phyloP scores from a whole-genome alignment of 2,329 filamentous ascomycete genomes.

The Tolypocladium tundrense region DNA sequence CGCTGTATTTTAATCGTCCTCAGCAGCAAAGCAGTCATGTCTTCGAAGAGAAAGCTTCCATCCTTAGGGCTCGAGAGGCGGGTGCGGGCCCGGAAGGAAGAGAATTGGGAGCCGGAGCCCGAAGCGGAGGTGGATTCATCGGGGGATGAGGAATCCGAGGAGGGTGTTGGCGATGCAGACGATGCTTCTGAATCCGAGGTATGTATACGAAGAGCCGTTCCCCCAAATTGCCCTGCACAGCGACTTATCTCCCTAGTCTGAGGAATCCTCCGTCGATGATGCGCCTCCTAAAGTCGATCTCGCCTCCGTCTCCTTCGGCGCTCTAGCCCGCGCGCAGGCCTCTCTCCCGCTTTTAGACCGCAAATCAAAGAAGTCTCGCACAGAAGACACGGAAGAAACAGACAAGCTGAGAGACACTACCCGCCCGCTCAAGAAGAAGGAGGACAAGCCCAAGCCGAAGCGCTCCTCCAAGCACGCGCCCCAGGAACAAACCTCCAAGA shows the following conservation, averaged over 20 bases:
- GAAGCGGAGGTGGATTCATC: slow-evolving; percentile 13
- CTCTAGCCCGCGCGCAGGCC: slow-evolving; percentile 78
- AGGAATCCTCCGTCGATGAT: slow-evolving; percentile 17
- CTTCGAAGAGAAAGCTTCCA: slow-evolving; percentile 28
- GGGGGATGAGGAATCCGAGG: slow-evolving; percentile 17
- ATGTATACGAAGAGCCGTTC: not conserved
- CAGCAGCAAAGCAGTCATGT: slow-evolving; percentile 12
- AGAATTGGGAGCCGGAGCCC: slow-evolving; percentile 29
- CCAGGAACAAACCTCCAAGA: slow-evolving; percentile 69
- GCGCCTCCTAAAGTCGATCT: slow-evolving; percentile 31
- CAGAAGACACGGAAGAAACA: slow-evolving; percentile 25
- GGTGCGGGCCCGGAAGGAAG: slow-evolving; percentile 33
- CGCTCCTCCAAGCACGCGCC: slow-evolving; percentile 79
- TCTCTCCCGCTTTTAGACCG: slow-evolving; percentile 35
- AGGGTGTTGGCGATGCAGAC: slow-evolving; percentile 18
- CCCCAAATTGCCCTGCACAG: not conserved
- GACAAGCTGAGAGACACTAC: slow-evolving; percentile 8
- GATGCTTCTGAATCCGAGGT: slow-evolving; percentile 18
- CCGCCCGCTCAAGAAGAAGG: not conserved
- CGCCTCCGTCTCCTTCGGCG: slow-evolving; percentile 71
- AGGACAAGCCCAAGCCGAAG: slow-evolving; percentile 13
- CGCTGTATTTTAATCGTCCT: not conserved
- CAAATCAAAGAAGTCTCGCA: slow-evolving; percentile 15
- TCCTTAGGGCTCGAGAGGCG: slow-evolving; percentile 27
- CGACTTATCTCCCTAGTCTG: slow-evolving; percentile 7